Evolutionary conservation across 805 yeast genomes (phyloP), one percentile per base, ranked within the genome.

Genomic region (Monosporozyma unispora): DNA sequence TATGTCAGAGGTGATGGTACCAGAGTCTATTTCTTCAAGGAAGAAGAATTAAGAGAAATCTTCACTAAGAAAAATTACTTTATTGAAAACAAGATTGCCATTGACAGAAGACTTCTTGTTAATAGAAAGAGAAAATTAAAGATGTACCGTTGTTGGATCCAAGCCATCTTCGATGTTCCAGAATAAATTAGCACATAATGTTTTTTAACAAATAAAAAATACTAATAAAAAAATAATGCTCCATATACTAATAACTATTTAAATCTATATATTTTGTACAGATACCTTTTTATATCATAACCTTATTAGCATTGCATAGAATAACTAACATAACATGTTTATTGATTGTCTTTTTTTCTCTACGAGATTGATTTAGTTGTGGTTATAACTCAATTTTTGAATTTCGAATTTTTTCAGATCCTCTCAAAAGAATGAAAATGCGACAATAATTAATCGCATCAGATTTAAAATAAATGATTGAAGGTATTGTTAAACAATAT

Each of bases 1-100:
- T 93, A 93, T 67, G 88, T 90, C 37, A 79, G 99, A 61, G 99
- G 99, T 37, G 99, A 93, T 64, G 99, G 99, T 45, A 93, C 99
- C 0, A 75, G 99, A 57, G 99, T 93, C 11, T 93, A 93, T 66
- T 93, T 93, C 70, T 93, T 93, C 71, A 87, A 96, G 2, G 98
- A 91, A 63, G 96, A 91, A 51, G 96, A 93, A 68, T 68, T 91
- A 50, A 73, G 86, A 53, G 71, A 76, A 43, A 85, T 91, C 3
- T 93, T 91, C 64, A 76, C 81, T 14, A 61, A 67, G 25, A 71
- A 74, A 5, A 46, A 46, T 18, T 72, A 72, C 18, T 88, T 91
- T 60, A 65, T 61, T n/a, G 91, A 86, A 54, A 77, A 72, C 38
- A 83, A 77, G 63, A 83, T 93, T 39, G 98, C 87, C 1, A 85